phyloP scores from a whole-genome alignment of 129 eudicot species.

The Pseudognaphalium luteoalbum region DNA sequence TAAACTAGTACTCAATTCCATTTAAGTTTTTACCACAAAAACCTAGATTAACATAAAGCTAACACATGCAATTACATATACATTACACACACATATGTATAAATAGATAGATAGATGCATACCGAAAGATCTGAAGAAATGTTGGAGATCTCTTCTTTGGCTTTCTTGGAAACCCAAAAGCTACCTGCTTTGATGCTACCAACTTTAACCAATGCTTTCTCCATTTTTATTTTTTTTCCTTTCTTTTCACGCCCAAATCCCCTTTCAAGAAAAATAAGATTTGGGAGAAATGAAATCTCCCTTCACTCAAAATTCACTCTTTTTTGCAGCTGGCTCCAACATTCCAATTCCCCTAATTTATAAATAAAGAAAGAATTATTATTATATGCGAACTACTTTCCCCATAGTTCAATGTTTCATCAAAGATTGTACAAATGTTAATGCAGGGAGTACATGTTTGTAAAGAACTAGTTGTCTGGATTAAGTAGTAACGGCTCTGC shows the following conservation, averaged over 20 bases:
- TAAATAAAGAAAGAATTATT: not conserved
- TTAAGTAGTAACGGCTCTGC: slow-evolving; percentile 4
- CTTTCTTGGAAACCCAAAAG: slow-evolving; percentile 85
- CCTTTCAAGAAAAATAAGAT: slow-evolving; percentile 11
- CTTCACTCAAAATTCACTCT: slow-evolving; percentile 9
- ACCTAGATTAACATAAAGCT: slow-evolving; percentile 20
- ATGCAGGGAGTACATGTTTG: slow-evolving; percentile 6
- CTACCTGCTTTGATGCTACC: slow-evolving; percentile 77
- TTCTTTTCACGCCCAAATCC: slow-evolving; percentile 11
- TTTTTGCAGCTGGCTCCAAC: not conserved
- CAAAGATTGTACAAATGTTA: not conserved
- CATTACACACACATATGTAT: not conserved
- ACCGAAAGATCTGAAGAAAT: slow-evolving; percentile 79
- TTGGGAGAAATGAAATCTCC: slow-evolving; percentile 14
- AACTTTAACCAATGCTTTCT: slow-evolving; percentile 69
- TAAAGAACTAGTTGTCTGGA: not conserved
- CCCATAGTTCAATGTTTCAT: not conserved
- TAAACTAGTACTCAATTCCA: slow-evolving; percentile 4
- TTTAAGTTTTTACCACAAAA: not conserved
- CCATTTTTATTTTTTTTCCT: slow-evolving; percentile 41
- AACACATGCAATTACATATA: not conserved
- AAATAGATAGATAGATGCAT: slow-evolving; percentile 42
- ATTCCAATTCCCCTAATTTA: not conserved
- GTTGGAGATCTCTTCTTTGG: slow-evolving; percentile 80
- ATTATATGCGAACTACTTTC: not conserved